phyloP scores from a whole-genome alignment of 2,329 filamentous ascomycete genomes.

The Apiospora phragmitis region DNA sequence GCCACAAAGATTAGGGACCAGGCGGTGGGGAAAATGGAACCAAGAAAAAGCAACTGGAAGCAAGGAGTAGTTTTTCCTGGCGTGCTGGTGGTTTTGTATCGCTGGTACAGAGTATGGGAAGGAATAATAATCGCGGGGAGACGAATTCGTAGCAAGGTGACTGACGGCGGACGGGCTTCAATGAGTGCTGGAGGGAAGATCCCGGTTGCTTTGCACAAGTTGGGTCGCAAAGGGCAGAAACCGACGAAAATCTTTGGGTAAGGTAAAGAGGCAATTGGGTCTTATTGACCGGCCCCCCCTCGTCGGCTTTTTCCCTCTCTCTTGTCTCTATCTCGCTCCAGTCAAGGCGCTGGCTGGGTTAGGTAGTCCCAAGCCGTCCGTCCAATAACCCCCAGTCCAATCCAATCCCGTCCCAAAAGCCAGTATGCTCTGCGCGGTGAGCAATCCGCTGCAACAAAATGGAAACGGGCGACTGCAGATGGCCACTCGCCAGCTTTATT shows the following conservation, averaged over 20 bases:
- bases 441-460: neutral
- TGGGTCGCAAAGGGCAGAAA: slow-evolving; percentile 14
- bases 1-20: slow-evolving; percentile 3
- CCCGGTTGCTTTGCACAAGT: slow-evolving; percentile 14
- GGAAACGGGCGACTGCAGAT: slow-evolving; percentile 1
- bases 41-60: slow-evolving; percentile 12
- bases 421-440: slow-evolving; percentile 7
- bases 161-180: neutral
- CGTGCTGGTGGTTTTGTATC: slow-evolving; percentile 4
- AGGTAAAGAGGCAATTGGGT: slow-evolving; percentile 7
- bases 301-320: neutral
- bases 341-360: neutral
- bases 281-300: slow-evolving; percentile 1
- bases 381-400: neutral
- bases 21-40: neutral
- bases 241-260: slow-evolving; percentile 2
- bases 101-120: neutral
- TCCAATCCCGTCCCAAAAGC: neutral
- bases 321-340: neutral
- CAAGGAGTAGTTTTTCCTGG: neutral
- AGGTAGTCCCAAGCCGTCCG: neutral
- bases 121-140: neutral
- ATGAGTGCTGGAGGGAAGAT: slow-evolving; percentile 15
- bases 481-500: neutral
- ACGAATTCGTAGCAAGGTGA: slow-evolving; percentile 8